Percentiles rank a stretch among this genome's conserved stretches.
These are phyloP conservation scores for Wallacemonas sp. DNA, from an alignment of 208 protist genomes.

Conservation along the genomic window DNA sequence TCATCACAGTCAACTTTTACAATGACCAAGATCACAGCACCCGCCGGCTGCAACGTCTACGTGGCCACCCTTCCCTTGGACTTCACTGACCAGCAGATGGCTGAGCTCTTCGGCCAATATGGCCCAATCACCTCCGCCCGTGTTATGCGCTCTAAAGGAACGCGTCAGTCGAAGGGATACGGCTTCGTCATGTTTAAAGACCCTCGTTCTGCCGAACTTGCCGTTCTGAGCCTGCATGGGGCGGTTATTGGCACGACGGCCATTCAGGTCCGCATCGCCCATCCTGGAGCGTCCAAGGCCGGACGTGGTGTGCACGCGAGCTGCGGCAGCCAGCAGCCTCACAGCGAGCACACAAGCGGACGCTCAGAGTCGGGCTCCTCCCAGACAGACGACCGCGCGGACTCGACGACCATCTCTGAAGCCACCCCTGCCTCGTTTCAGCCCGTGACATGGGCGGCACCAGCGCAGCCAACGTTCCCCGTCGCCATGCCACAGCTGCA, in stretches of 20 bases:
- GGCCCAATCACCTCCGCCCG: slow-evolving; percentile 59
- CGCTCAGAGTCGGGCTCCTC: slow-evolving; percentile 13
- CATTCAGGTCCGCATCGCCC: slow-evolving; percentile 77
- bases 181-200: slow-evolving; percentile 77
- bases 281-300: slow-evolving; percentile 41
- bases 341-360: neutral
- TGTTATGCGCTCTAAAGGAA: slow-evolving; percentile 67
- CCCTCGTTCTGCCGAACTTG: slow-evolving; percentile 32
- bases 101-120: slow-evolving; percentile 58
- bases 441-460: too few species aligned
- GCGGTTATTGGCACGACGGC: slow-evolving; percentile 34
- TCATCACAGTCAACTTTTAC: too few species aligned
- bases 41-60: slow-evolving; percentile 53
- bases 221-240: slow-evolving; percentile 45
- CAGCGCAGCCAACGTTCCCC: slow-evolving; percentile 13
- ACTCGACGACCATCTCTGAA: slow-evolving; percentile 17
- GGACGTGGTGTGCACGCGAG: slow-evolving; percentile 17
- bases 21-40: slow-evolving; percentile 25
- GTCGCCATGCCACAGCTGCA: neutral
- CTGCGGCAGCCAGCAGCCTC: neutral
- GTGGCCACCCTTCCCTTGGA: slow-evolving; percentile 67
- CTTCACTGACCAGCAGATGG: slow-evolving; percentile 64
- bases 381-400: neutral
- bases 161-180: slow-evolving; percentile 64
- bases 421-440: slow-evolving; percentile 13